Percentiles rank a stretch among this genome's conserved stretches.
These are phyloP conservation scores for Pseudocercospora cruenta DNA, from an alignment of 2,329 filamentous ascomycete genomes.

Conservation along the genomic window DNA sequence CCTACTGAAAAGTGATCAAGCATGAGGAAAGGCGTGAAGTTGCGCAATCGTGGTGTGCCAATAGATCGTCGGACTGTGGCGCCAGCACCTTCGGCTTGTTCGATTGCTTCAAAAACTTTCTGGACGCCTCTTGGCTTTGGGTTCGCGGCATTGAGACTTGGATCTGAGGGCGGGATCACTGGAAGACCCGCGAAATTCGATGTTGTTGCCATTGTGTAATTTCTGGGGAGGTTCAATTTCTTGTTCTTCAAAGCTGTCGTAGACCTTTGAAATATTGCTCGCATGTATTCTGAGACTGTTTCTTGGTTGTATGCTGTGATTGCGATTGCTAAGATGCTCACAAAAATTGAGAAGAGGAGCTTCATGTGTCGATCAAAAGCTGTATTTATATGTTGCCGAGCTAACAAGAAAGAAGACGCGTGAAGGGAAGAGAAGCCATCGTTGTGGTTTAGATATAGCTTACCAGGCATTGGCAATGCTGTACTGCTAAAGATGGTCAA, in stretches of 20 bases:
- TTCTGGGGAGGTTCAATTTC: constrained; percentile 35
- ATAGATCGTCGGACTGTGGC: constrained; percentile 85
- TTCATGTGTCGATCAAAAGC: constrained; percentile 26
- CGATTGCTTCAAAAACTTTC: constrained; percentile 79
- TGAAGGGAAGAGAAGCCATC: constrained; percentile 17
- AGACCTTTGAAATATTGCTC: constrained; percentile 41
- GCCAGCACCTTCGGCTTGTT: constrained; percentile 86
- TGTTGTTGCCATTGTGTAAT: constrained; percentile 36
- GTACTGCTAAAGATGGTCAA: neutral
- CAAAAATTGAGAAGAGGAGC: constrained; percentile 43
- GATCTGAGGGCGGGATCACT: constrained; percentile 50
- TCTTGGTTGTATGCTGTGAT: constrained; percentile 37
- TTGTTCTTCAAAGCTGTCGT: constrained; percentile 31
- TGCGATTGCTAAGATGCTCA: constrained; percentile 46
- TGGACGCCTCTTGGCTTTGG: constrained; percentile 74
- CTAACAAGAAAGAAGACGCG: constrained; percentile 10
- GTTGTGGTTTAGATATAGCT: constrained; percentile 10
- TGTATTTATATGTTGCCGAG: constrained; percentile 16
- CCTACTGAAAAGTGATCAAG: constrained; percentile 80
- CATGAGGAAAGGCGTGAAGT: constrained; percentile 94
- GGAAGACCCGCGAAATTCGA: constrained; percentile 52
- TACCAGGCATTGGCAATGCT: constrained; percentile 9
- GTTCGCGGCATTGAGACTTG: constrained; percentile 58
- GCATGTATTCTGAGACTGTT: constrained; percentile 42
- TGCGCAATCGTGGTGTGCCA: constrained; percentile 78